Percentiles rank a stretch among this genome's conserved stretches.
phyloP scores from a whole-genome alignment of 2,329 filamentous ascomycete genomes.

The Diaporthe sp. region DNA sequence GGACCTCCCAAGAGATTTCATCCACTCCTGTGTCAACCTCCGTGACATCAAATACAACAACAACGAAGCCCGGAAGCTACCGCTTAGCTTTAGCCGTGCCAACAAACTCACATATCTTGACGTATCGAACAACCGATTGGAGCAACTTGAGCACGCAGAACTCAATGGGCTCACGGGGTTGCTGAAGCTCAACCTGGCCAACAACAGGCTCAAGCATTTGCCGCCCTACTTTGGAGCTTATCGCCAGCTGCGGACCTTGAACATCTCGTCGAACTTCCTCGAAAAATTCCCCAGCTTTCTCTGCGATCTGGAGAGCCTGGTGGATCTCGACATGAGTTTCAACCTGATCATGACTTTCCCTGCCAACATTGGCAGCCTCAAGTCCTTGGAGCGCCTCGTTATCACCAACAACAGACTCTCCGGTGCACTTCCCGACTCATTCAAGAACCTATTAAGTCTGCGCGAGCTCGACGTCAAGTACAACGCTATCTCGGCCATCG shows the following conservation, averaged over 20 bases:
- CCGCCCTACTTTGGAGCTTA: constrained; percentile 89
- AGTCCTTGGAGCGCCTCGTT: constrained; percentile 87
- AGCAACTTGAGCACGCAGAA: constrained; percentile 88
- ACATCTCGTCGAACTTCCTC: constrained; percentile 94
- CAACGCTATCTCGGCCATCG: constrained; percentile 90
- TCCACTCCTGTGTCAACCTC: constrained; percentile 90
- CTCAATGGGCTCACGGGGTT: constrained; percentile 82
- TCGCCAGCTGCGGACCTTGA: constrained; percentile 83
- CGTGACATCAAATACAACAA: constrained; percentile 96
- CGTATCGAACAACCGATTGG: constrained; percentile 93
- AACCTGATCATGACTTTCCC: constrained; percentile 88
- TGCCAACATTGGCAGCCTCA: constrained; percentile 81
- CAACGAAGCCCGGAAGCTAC: constrained; percentile 90
- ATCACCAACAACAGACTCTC: constrained; percentile 94
- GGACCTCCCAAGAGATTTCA: constrained; percentile 95
- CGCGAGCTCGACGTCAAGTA: constrained; percentile 96
- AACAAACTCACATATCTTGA: constrained; percentile 89
- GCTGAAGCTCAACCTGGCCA: constrained; percentile 91
- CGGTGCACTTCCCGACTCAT: constrained; percentile 79
- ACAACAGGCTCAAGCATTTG: constrained; percentile 86
- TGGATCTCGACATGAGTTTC: constrained; percentile 97
- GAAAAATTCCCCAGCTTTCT: constrained; percentile 88
- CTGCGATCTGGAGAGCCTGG: constrained; percentile 83
- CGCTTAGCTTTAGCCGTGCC: constrained; percentile 86
- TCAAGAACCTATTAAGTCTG: constrained; percentile 81